Evolutionary conservation across 2,329 filamentous ascomycete species (phyloP), one percentile per base, ranked within the genome.

Genomic region (Sclerotiophoma versabilis): DNA sequence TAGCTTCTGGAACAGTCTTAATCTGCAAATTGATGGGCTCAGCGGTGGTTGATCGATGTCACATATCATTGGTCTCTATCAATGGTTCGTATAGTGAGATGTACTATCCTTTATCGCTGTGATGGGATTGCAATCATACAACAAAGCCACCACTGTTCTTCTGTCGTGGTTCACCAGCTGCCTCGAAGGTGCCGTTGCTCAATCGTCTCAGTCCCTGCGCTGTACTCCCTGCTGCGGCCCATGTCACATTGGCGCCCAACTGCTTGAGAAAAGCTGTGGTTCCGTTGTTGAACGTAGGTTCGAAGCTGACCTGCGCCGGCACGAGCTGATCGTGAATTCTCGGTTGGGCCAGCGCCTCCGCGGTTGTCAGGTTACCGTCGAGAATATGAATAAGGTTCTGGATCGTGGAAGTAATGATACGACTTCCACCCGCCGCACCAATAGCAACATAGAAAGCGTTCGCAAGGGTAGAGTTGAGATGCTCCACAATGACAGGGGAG

Each of bases 291-390:
- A 89, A 96, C 0, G 73, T 73, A 26, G 84, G 85, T 75, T 96
- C 92, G 47, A 95, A 87, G 0, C 77, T 78, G 1, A 87, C 82
- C 42, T 77, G 75, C 63, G 92, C 88, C 0, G 92, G 92, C 47
- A 92, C 79, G 9, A 96, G 79, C 76, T 96, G 92, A 69, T 96
- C 91, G 68, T 96, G 92, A 19, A 96, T 76, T 8, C 92, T 80
- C 0, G 89, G 89, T 65, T 83, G 74, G 0, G 79, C 80, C 12
- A 96, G 79, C 0, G 91, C 89, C 44, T 88, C 78, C 0, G 77
- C 73, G 5, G 87, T 80, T 0, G 81, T 84, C 74, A 87, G 78
- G 12, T 79, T 79, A 58, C 85, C 82, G 65, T 93, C 88, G 2
- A 96, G 77, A 5, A 91, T 81, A 66, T 91, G 84, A 76, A 90